Base-by-base conservation (phyloP, 768 basidiomycete species). In the Gymnopilus dilepis region DNA sequence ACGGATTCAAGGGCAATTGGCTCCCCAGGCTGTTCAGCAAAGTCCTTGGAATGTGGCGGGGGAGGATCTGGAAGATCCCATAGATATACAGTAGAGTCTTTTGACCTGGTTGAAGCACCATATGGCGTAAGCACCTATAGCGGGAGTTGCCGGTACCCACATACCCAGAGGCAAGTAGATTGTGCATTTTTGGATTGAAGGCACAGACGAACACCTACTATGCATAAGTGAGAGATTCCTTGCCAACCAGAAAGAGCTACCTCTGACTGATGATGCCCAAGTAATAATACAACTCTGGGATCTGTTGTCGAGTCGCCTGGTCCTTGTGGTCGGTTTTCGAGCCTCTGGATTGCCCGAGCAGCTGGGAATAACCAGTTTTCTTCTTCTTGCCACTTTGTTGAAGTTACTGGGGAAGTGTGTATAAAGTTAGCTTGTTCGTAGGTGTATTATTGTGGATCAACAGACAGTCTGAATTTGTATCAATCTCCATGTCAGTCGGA, bases 201-300 rank as follows among this genome's bases (percentile, higher is more conserved):
- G 88, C 84, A 58, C 90, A 91, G 6, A 91, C 86, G 57, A 93
- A 94, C 6, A 94, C 90, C 91, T 93, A 56, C 28, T 56, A 40
- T 62, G 31, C 21, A 24, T 28, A 45, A 22, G 50, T 38, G 48
- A 48, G 19, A 50, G 43, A 19, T 24, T 33, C 48, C 33, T 56
- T 21, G 42, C 56, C 22, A 42, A 21, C 43, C 48, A 8, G 33
- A 40, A 15, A 31, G 50, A 55, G 48, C 26, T 72, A 86, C 88
- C 74, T 90, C 88, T 33, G 86, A 78, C 60, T 82, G 81, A 65
- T 93, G 91, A n/a, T 82, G 85, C 28, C 74, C 71, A 30, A 88
- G 74, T 41, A 86, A 69, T 56, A 82, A 78, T 42, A 84, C 71
- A n/a, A 78, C 74, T 37, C 73, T 69, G 6, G 80, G 72, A 69